Evolutionary conservation across 129 eudicot species (phyloP).

Genomic region (Helichrysum umbraculigerum): DNA sequence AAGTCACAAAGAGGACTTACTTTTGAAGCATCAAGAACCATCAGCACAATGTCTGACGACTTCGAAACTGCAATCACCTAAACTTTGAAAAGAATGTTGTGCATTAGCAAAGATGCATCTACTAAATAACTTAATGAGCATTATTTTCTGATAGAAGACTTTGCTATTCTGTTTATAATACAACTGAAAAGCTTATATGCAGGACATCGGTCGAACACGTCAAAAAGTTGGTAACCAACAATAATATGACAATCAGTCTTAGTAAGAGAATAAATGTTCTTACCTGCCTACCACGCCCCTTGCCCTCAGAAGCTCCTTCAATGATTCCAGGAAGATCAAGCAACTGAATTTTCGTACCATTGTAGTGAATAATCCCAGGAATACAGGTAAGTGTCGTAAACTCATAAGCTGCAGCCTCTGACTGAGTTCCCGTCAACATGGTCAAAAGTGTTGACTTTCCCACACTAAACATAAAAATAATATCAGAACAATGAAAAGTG

Average conservation of each 20-base stretch:
- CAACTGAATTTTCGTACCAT: slow-evolving; percentile 89
- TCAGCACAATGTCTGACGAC: slow-evolving; percentile 94
- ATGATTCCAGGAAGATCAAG: slow-evolving; percentile 99
- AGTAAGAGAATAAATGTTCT: slow-evolving; percentile 1
- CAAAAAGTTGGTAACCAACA: not conserved
- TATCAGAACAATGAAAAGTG: slow-evolving; percentile 1
- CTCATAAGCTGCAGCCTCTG: slow-evolving; percentile 98
- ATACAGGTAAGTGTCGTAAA: slow-evolving; percentile 95
- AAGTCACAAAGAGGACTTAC: slow-evolving; percentile 52
- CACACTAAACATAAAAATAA: slow-evolving; percentile 50
- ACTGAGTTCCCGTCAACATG: slow-evolving; percentile 90
- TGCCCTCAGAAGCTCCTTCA: slow-evolving; percentile 99
- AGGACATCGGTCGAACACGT: not conserved
- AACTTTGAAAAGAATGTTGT: slow-evolving; percentile 19
- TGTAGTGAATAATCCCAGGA: slow-evolving; percentile 96
- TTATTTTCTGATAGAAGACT: not conserved
- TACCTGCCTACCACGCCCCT: slow-evolving; percentile 99
- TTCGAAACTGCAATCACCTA: slow-evolving; percentile 99
- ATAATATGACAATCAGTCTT: not conserved
- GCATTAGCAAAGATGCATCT: slow-evolving; percentile 23
- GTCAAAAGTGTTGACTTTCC: slow-evolving; percentile 96
- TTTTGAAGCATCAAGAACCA: slow-evolving; percentile 97
- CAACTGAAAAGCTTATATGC: not conserved
- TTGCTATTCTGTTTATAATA: not conserved
- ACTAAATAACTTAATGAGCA: slow-evolving; percentile 2